Conservation (phyloP, 1,284 basidiomycete species). For the Wallemia hederae region DNA sequence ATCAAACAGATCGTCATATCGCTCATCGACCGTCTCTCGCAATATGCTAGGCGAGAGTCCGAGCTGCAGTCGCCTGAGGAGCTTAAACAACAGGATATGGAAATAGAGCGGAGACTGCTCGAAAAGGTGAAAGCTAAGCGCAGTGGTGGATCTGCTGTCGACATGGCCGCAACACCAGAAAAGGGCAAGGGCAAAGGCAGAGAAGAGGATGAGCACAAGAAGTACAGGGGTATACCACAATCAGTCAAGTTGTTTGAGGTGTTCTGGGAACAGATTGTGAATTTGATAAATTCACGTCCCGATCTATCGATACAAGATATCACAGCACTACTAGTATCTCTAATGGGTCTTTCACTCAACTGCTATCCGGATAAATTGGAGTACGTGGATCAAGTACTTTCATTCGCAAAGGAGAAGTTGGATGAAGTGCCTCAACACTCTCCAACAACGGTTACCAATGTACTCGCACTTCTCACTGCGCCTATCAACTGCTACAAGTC, state of each 20-base stretch:
- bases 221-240: constrained; percentile 75
- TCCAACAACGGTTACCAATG: constrained; percentile 53
- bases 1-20: constrained; percentile 91
- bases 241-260: constrained; percentile 79
- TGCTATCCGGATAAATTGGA: constrained; percentile 83
- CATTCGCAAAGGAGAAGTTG: constrained; percentile 57
- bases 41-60: constrained; percentile 72
- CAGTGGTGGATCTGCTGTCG: constrained; percentile 15
- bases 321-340: constrained; percentile 68
- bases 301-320: constrained; percentile 85
- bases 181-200: constrained; percentile 12
- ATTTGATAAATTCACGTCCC: constrained; percentile 80
- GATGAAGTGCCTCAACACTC: constrained; percentile 53
- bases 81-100: constrained; percentile 63
- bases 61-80: constrained; percentile 80
- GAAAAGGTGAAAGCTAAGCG: constrained; percentile 54
- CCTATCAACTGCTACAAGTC: constrained; percentile 84
- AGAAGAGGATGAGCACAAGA: constrained; percentile 18
- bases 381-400: constrained; percentile 77
- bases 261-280: constrained; percentile 93
- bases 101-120: constrained; percentile 50
- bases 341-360: constrained; percentile 70
- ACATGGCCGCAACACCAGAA: constrained; percentile 2
- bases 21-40: constrained; percentile 73
- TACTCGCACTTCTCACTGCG: constrained; percentile 60